Percentiles rank a stretch among this genome's conserved stretches.
phyloP scores from a whole-genome alignment of 805 yeast genomes.

The Saturnispora kantuleensis region DNA sequence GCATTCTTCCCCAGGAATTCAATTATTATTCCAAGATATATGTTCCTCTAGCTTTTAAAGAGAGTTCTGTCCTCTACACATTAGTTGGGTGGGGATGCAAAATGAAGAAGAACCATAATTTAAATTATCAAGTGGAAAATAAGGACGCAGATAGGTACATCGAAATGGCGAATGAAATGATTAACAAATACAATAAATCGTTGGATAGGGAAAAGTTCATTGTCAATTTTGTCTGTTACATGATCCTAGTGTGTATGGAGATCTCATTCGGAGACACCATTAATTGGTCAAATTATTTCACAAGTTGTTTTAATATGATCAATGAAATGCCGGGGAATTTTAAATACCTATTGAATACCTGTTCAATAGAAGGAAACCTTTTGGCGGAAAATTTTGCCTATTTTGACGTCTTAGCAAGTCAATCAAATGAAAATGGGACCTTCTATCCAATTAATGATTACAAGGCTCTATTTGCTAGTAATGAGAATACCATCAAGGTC shows the following conservation, averaged over 20 bases:
- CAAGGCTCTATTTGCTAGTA: slow-evolving; percentile 20
- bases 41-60: slow-evolving; percentile 42
- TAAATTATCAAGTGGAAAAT: slow-evolving; percentile 17
- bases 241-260: slow-evolving; percentile 26
- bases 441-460: slow-evolving; percentile 27
- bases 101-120: slow-evolving; percentile 14
- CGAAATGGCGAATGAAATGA: slow-evolving; percentile 8
- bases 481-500: slow-evolving; percentile 10
- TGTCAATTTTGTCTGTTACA: slow-evolving; percentile 21
- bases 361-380: slow-evolving; percentile 28
- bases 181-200: slow-evolving; percentile 7
- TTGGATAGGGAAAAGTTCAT: slow-evolving; percentile 18
- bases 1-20: slow-evolving; percentile 36
- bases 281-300: slow-evolving; percentile 29
- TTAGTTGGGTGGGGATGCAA: slow-evolving; percentile 48
- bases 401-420: slow-evolving; percentile 32
- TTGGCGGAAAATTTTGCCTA: slow-evolving; percentile 30
- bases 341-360: slow-evolving; percentile 19
- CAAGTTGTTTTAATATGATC: slow-evolving; percentile 20
- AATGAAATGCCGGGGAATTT: slow-evolving; percentile 22
- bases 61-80: slow-evolving; percentile 37
- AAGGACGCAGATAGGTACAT: slow-evolving; percentile 15
- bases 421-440: slow-evolving; percentile 30
- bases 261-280: slow-evolving; percentile 25
- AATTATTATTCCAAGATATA: slow-evolving; percentile 45